Evolutionary conservation across 108 stramenopile genomes (phyloP), one percentile per base, ranked within the genome.

Genomic region (Pseudonitzschia multistriata): DNA sequence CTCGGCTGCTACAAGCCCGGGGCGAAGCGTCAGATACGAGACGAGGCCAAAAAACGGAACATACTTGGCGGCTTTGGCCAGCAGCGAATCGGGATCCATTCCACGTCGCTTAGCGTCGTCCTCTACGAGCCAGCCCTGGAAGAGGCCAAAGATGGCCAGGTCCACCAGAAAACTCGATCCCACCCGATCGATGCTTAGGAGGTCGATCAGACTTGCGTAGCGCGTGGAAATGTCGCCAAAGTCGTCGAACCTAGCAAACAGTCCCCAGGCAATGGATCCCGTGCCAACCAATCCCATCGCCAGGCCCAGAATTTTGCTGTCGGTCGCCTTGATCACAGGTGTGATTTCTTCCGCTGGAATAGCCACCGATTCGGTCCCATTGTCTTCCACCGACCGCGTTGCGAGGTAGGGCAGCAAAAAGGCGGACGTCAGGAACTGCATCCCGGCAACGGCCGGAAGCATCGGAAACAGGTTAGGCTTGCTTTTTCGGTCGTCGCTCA

Each of bases 401-500:
- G 81, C 88, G 45, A 96, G 73, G 62, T 92, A 94, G 13, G 93
- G 95, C 34, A 96, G 64, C 27, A 88, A 74, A 60, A 91, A 91
- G 5, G 91, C 95, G 17, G 81, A 84, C 37, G 91, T 94, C 39
- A 96, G 66, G 54, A 96, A 92, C 71, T 96, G 93, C 95, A 96
- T 96, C 30, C 95, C 91, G 19, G 80, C 71, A 49, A 96, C 77
- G 13, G 72, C 79, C 0, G 92, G 89, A 6, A 87, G 62, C 50
- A 89, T 72, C 5, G 88, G 77, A 40, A 90, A 52, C 5, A 87
- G 71, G 53, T 93, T 90, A 30, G 78, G 83, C 69, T 91, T 85
- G 29, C 81, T 80, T 0, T 72, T 62, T n/a, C 88, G 81, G 33
- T 92, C 93, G 65, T 93, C 95, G 5, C 86, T 86, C 36, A 91